Conservation (phyloP, 2,329 filamentous ascomycete genomes). For the Aspergillus novoparasiticus region DNA sequence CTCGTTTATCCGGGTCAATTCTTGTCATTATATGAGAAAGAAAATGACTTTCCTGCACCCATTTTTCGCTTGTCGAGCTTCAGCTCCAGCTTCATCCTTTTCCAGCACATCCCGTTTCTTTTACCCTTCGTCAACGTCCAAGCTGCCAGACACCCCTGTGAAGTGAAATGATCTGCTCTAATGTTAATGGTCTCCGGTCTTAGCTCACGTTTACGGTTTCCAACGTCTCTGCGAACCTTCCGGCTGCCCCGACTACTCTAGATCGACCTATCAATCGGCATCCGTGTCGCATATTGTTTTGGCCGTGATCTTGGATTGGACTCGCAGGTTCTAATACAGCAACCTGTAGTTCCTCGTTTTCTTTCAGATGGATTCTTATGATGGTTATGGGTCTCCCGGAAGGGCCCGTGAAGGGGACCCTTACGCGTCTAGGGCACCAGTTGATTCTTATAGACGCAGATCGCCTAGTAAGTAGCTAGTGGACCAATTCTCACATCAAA, state of each 20-base stretch:
- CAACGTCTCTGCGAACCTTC: conserved; percentile 6
- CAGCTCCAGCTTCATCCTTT: conserved; percentile 25
- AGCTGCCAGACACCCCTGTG: conserved; percentile 23
- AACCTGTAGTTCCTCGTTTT: background rate
- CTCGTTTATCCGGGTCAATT: conserved; percentile 14
- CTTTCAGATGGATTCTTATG: conserved; percentile 49
- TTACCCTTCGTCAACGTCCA: conserved; percentile 26
- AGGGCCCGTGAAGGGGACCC: conserved; percentile 46
- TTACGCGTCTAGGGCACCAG: conserved; percentile 33
- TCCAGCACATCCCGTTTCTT: conserved; percentile 26
- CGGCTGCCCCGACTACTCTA: background rate
- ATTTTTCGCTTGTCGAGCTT: conserved; percentile 20
- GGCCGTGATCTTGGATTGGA: conserved; percentile 4
- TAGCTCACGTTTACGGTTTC: conserved; percentile 33
- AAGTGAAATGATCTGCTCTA: conserved; percentile 32
- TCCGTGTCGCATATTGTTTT: background rate
- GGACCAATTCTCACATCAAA: background rate
- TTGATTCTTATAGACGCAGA: conserved; percentile 49
- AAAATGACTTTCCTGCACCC: conserved; percentile 19
- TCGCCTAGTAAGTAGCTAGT: conserved; percentile 47
- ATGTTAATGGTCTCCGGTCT: conserved; percentile 41
- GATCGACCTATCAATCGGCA: background rate
- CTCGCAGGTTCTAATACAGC: background rate
- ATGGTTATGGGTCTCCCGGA: conserved; percentile 48
- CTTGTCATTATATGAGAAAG: conserved; percentile 15